Evolutionary conservation across 495 filamentous ascomycete genomes (phyloP), one percentile per base, ranked within the genome.

Genomic region (Neurospora sp.): DNA sequence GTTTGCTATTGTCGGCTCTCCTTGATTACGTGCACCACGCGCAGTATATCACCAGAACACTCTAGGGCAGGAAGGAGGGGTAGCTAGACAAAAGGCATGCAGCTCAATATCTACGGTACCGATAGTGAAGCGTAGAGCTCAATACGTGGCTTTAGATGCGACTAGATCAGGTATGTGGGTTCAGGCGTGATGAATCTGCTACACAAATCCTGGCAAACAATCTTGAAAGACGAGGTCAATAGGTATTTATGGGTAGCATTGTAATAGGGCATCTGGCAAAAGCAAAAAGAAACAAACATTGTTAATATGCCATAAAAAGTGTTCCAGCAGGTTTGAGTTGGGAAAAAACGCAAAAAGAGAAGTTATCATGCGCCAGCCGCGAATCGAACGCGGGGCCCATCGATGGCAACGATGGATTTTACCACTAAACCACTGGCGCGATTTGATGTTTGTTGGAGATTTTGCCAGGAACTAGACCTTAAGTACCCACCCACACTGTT

Each of bases 351-450:
- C 27, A 61, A 65, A 65, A 65, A 65, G 3, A 61, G 2, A 35
- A 35, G 14, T 8, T 35, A 16, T 61, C 12, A 79, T 82, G 82
- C 82, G 79, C 80, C 79, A 83, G 81, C 82, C 82, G 82, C 79
- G 82, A 83, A 83, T 83, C 82, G 83, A 84, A 84, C 83, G 78
- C 83, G 83, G 83, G 83, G 83, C 83, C 81, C 82, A 83, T 84
- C 82, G 82, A 84, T 84, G 83, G 83, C 83, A 84, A 84, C 83
- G 83, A 84, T 84, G 83, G 81, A 84, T 84, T 84, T 84, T 84
- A 84, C 83, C 83, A 84, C 83, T 84, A 84, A 83, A 83, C 82
- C 82, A 83, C 82, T 82, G 79, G 53, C 53, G 53, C 53, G 53
- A 61, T 61, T 61, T 8, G 22, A 61, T 6, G 22, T 1, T 35